phyloP scores from a whole-genome alignment of 1,284 basidiomycete species.

The Cryptococcus floricola region DNA sequence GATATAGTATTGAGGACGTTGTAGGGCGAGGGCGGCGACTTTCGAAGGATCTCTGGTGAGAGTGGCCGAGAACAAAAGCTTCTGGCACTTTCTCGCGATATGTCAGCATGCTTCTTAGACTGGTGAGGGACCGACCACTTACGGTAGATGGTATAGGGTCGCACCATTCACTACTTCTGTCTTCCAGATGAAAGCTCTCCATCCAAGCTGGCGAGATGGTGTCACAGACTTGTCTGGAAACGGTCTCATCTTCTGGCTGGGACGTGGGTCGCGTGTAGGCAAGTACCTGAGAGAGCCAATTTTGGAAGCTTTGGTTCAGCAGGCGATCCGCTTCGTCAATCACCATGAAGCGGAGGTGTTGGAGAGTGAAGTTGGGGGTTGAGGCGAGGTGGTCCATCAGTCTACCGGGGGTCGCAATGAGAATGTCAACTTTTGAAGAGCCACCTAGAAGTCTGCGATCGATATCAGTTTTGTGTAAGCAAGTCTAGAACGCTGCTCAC shows the following conservation, averaged over 20 bases:
- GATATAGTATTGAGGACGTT: slow-evolving; percentile 82
- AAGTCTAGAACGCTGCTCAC: slow-evolving; percentile 13
- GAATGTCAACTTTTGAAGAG: slow-evolving; percentile 83
- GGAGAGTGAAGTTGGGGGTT: slow-evolving; percentile 84
- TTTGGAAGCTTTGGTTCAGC: slow-evolving; percentile 90
- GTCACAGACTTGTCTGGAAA: slow-evolving; percentile 43
- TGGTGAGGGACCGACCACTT: not conserved
- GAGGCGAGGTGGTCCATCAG: slow-evolving; percentile 88
- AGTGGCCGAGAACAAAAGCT: slow-evolving; percentile 94
- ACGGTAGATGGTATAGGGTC: slow-evolving; percentile 7
- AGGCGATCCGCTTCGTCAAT: slow-evolving; percentile 97
- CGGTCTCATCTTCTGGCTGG: slow-evolving; percentile 9
- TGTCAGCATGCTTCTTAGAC: not conserved
- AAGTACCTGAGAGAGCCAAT: slow-evolving; percentile 82
- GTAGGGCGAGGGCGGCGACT: slow-evolving; percentile 74
- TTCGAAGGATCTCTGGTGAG: slow-evolving; percentile 90
- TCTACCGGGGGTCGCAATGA: slow-evolving; percentile 93
- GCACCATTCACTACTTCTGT: slow-evolving; percentile 21
- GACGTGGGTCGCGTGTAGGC: slow-evolving; percentile 61
- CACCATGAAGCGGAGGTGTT: slow-evolving; percentile 91
- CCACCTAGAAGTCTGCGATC: slow-evolving; percentile 53
- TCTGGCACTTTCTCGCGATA: slow-evolving; percentile 68
- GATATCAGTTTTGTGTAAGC: not conserved
- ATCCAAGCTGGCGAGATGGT: slow-evolving; percentile 50
- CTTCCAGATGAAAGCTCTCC: slow-evolving; percentile 32